phyloP scores from a whole-genome alignment of 495 filamentous ascomycete species.

The Melanomma pulvis-pyrius region DNA sequence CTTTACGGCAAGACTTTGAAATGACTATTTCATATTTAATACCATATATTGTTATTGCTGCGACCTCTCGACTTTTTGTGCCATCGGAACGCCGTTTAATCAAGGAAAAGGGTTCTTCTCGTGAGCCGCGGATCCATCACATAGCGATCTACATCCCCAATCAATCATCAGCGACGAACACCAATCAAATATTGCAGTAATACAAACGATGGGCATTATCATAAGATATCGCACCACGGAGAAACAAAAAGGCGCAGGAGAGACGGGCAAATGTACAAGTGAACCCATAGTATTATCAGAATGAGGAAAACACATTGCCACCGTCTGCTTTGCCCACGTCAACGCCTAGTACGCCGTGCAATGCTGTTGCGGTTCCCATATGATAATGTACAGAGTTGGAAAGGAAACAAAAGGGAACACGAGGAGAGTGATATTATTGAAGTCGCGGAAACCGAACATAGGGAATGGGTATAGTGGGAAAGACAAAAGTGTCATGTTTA shows the following conservation, averaged over 20 bases:
- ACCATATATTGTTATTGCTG: too few species aligned
- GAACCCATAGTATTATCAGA: neutral
- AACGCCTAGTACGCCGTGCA: conserved; percentile 1
- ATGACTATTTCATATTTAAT: too few species aligned
- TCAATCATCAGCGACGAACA: too few species aligned
- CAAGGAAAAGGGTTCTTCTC: too few species aligned
- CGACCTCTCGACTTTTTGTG: too few species aligned
- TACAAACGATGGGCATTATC: conserved; percentile 5
- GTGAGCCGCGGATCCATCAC: too few species aligned
- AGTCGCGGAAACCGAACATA: neutral
- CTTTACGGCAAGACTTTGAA: too few species aligned
- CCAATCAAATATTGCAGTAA: too few species aligned
- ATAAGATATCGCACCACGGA: neutral
- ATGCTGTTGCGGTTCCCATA: conserved; percentile 1
- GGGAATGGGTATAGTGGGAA: neutral
- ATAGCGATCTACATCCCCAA: too few species aligned
- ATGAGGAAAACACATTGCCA: neutral
- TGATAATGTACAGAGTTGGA: conserved; percentile 3
- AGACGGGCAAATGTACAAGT: neutral
- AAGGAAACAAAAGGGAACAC: neutral
- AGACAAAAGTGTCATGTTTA: conserved; percentile 9
- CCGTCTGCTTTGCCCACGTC: neutral
- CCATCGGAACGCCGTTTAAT: too few species aligned
- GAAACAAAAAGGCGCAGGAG: neutral
- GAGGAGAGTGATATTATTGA: neutral